Base-by-base conservation (phyloP, 805 yeast species). In the Teunomyces tritomae region DNA sequence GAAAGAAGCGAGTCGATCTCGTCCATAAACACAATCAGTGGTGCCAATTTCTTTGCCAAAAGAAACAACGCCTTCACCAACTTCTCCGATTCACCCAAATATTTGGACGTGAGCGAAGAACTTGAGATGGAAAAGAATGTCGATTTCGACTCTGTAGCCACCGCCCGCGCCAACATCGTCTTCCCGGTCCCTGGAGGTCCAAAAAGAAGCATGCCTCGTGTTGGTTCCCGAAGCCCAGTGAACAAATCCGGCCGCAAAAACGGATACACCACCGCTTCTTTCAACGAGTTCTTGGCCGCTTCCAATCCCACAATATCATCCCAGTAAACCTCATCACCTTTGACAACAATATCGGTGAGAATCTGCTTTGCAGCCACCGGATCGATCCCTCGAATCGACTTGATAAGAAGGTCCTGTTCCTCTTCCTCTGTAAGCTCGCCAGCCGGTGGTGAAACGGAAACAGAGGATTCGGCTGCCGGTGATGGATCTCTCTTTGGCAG, bases 161-260 rank as follows among this genome's bases (percentile, higher is more conserved):
- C 97, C 0, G 98, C 96, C 53, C 96, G 76, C 0, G 97, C 97
- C 55, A 92, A 77, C 98, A 92, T 91, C 0, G 97, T 91, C 62
- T 94, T 92, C 48, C 98, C 98, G 0, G 98, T 92, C n/a, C 99
- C 99, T 0, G 98, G 97, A 2, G 99, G 98, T 0, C 99, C 99
- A 71, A 90, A 92, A 36, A 92, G 68, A 16, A 92, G 74, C 96
- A 94, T 89, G n/a, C 98, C 98, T 49, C 96, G 72, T 0, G 96
- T 91, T 0, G 98, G 98, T 68, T 91, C 97, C 56, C 97, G 76
- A 45, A 92, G 70, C 0, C 97, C 98, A 49, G 82, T 79, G 63
- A 92, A 94, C 48, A 92, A 73, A 67, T 92, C 98, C 0, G 98
- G 99, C 44, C 98, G 77, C 54, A 94, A 68, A 61, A 92, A 91